A percentile compares a stretch with the other conserved stretches of the same genome.
These are phyloP conservation scores for Lactuca saligna DNA, from an alignment of 129 eudicot genomes.

Conservation along the genomic window DNA sequence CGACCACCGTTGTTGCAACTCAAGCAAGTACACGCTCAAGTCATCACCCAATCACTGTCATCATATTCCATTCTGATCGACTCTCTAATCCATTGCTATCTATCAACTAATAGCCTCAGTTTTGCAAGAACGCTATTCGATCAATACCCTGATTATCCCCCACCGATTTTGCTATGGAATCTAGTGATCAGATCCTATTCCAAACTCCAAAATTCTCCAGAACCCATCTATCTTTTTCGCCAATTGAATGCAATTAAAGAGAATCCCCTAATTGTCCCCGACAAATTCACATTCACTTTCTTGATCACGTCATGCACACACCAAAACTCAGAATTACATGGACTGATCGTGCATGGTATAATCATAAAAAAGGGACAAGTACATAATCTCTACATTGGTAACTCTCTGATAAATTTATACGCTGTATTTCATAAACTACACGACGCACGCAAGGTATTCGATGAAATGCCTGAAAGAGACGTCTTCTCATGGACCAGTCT, in stretches of 20 bases:
- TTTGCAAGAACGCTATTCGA: conserved; percentile 56
- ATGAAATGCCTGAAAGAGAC: conserved; percentile 66
- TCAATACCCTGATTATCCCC: conserved; percentile 45
- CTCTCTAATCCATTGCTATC: conserved; percentile 77
- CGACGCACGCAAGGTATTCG: conserved; percentile 60
- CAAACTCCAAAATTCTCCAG: conserved; percentile 48
- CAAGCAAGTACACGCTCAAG: conserved; percentile 68
- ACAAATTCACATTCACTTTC: conserved; percentile 70
- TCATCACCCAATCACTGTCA: conserved; percentile 51
- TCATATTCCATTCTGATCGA: conserved; percentile 35
- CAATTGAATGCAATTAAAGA: conserved; percentile 34
- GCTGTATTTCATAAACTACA: conserved; percentile 40
- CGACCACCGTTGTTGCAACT: conserved; percentile 50
- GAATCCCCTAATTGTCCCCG: conserved; percentile 39
- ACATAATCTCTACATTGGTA: conserved; percentile 52
- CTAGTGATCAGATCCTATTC: conserved; percentile 66
- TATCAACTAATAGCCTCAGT: conserved; percentile 37
- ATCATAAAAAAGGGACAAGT: conserved; percentile 52
- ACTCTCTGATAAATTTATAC: conserved; percentile 63
- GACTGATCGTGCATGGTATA: conserved; percentile 62
- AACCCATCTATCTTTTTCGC: conserved; percentile 48
- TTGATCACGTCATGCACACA: conserved; percentile 71
- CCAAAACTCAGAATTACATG: conserved; percentile 39
- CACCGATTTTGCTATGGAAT: conserved; percentile 68
- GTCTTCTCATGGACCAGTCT: conserved; percentile 91